A percentile compares a stretch with the other conserved stretches of the same genome.
phyloP scores from a whole-genome alignment of 2,329 filamentous ascomycete species.

The Graphilbum ipis-grandicollis region DNA sequence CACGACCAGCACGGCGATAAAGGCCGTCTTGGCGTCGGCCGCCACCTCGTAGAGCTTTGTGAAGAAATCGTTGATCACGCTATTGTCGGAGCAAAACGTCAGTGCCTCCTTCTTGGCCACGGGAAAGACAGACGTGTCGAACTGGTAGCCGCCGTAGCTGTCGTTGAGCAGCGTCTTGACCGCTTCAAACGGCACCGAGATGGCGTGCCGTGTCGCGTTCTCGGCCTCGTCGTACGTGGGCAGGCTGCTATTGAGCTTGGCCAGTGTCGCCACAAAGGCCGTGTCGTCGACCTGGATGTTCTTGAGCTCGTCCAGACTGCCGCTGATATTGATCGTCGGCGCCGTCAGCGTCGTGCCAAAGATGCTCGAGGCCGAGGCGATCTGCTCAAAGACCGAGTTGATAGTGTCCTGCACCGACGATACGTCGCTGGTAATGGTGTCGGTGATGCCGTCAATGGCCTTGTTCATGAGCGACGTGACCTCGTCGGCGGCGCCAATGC shows the following conservation, averaged over 20 bases:
- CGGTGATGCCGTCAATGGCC: conserved; percentile 32
- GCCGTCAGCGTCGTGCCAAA: conserved; percentile 15
- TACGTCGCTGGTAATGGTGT: conserved; percentile 36
- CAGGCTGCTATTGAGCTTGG: conserved; percentile 58
- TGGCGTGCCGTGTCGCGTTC: conserved; percentile 59
- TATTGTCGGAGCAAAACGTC: conserved; percentile 76
- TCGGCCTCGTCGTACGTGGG: conserved; percentile 72
- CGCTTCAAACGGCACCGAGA: conserved; percentile 65
- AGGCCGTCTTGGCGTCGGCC: conserved; percentile 52
- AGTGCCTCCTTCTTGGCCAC: conserved; percentile 69
- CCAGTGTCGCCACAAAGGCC: conserved; percentile 49
- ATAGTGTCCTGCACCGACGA: conserved; percentile 25
- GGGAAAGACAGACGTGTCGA: conserved; percentile 64
- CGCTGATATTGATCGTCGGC: conserved; percentile 45
- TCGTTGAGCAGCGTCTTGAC: conserved; percentile 58
- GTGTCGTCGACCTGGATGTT: conserved; percentile 49
- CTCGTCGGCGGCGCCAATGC: conserved; percentile 21
- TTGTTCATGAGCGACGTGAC: conserved; percentile 30
- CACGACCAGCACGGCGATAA: conserved; percentile 56
- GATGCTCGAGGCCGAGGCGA: conserved; percentile 34
- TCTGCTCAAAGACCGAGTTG: conserved; percentile 35
- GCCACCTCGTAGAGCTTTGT: conserved; percentile 48
- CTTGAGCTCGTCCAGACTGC: conserved; percentile 48
- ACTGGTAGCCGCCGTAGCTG: conserved; percentile 54
- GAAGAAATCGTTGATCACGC: conserved; percentile 74